Conservation (phyloP, 2,329 filamentous ascomycete species). For the Apiospora kogelbergensis region DNA sequence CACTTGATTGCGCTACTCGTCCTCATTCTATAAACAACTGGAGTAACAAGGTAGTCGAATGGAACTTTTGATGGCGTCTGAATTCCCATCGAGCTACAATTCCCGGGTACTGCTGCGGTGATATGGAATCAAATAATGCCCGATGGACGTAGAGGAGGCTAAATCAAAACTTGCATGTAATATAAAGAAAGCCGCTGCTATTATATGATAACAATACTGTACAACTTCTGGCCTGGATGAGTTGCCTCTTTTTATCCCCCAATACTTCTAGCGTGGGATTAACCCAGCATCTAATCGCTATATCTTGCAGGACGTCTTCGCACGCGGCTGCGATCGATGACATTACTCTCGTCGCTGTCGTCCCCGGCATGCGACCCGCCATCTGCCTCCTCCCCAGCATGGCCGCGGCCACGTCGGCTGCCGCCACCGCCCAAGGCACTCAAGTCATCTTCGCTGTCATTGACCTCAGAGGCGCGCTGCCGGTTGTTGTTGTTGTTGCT, state of each 20-base stretch:
- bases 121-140: no score
- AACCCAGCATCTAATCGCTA: background rate
- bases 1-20: background rate
- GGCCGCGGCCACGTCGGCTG: background rate
- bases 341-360: slow-evolving; percentile 8
- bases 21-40: background rate
- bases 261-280: no score
- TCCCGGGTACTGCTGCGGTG: background rate
- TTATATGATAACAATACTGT: slow-evolving; percentile 1
- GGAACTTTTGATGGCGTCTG: background rate
- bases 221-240: background rate
- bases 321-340: background rate
- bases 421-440: background rate
- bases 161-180: background rate
- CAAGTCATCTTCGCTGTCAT: slow-evolving; percentile 12
- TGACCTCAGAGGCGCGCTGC: slow-evolving; percentile 12
- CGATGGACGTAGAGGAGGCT: no score
- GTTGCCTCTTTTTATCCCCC: background rate
- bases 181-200: background rate
- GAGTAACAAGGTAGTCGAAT: background rate
- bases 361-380: background rate
- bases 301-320: background rate
- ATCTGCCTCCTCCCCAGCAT: background rate
- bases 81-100: background rate
- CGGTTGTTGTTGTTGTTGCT: slow-evolving; percentile 23